Evolutionary conservation across 2,329 filamentous ascomycete genomes (phyloP).

Genomic region (Colletotrichum siamense): DNA sequence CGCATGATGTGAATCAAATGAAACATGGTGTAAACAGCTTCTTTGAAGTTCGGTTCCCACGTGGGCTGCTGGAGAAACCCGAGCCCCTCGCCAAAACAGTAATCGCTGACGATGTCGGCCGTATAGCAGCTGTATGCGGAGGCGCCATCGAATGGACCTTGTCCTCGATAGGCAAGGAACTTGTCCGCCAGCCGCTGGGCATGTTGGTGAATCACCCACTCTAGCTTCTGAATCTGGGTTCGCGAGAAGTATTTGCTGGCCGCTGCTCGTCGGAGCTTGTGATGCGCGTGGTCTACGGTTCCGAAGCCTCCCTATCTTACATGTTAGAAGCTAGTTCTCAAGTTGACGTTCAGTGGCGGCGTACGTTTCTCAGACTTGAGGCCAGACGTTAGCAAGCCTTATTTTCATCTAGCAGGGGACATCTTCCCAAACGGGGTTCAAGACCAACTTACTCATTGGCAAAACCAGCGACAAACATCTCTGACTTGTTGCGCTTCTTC

Average conservation of each 20-base stretch:
- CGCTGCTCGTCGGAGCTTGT: constrained; percentile 31
- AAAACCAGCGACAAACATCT: neutral
- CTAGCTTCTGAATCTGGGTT: neutral
- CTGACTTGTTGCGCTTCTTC: constrained; percentile 3
- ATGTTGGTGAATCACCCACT: neutral
- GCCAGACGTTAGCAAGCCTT: neutral
- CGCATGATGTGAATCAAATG: constrained; percentile 13
- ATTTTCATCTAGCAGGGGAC: neutral
- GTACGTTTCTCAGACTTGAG: neutral
- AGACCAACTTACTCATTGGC: neutral
- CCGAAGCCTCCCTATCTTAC: constrained; percentile 14
- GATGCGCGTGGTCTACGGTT: constrained; percentile 40
- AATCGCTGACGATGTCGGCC: constrained; percentile 39
- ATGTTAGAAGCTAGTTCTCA: neutral
- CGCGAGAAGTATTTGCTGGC: constrained; percentile 39
- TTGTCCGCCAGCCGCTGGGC: constrained; percentile 5
- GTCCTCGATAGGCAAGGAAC: constrained; percentile 15
- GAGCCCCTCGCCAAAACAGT: constrained; percentile 35
- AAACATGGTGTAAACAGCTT: constrained; percentile 18
- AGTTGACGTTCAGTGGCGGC: neutral
- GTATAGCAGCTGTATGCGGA: constrained; percentile 43
- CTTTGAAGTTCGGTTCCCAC: constrained; percentile 18
- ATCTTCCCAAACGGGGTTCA: neutral
- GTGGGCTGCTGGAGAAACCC: constrained; percentile 11
- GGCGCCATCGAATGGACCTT: constrained; percentile 32